Evolutionary conservation across 1,284 basidiomycete genomes (phyloP).

Genomic region (Ustilago lituana): DNA sequence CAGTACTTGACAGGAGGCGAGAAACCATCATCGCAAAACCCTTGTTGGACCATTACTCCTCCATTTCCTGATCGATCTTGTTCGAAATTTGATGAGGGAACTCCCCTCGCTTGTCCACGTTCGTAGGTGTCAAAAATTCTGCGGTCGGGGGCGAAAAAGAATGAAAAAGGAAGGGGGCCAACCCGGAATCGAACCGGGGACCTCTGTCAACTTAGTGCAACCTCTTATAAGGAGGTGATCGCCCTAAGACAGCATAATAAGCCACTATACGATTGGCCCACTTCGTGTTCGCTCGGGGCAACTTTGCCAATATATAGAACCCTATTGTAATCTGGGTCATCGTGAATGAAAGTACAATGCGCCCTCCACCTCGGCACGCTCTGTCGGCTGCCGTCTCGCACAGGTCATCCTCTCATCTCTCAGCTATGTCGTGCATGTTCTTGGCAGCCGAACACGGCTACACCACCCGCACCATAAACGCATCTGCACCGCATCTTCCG

Average conservation of each 20-base stretch:
- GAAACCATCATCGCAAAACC: no score
- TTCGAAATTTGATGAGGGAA: no score
- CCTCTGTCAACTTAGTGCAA: conserved; percentile 53
- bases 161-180: conserved; percentile 29
- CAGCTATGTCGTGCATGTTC: background rate
- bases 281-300: background rate
- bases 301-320: no score
- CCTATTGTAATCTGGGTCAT: no score
- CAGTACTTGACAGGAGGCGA: no score
- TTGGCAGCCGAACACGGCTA: conserved; percentile 7
- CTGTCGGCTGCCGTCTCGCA: background rate
- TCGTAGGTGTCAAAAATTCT: no score
- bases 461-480: no score
- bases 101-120: no score
- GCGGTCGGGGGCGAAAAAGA: no score
- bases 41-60: no score
- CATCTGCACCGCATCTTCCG: background rate
- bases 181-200: conserved; percentile 56
- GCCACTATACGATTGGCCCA: conserved; percentile 53
- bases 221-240: background rate
- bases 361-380: conserved; percentile 6
- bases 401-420: conserved; percentile 12
- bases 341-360: no score
- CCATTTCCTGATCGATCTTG: no score
- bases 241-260: conserved; percentile 59